Percentiles rank a stretch among this genome's conserved stretches.
Evolutionary conservation across 495 filamentous ascomycete genomes (phyloP).

Genomic region (Chaetomidium leptoderma): DNA sequence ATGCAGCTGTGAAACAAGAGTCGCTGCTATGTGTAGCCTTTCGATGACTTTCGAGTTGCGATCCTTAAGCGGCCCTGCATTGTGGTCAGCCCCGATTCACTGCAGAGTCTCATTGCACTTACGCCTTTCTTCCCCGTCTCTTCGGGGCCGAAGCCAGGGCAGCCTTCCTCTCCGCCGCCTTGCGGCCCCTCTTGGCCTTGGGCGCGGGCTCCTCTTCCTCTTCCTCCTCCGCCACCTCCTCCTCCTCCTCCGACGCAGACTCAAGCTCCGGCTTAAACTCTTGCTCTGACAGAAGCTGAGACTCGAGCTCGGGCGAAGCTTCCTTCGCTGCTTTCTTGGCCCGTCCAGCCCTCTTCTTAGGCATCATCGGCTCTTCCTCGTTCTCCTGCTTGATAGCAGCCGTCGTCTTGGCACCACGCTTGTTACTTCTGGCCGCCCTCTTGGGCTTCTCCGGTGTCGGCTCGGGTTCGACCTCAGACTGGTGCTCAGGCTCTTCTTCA

Average conservation of each 20-base stretch:
- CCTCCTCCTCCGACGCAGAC: slow-evolving; percentile 22
- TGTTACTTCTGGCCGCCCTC: slow-evolving; percentile 22
- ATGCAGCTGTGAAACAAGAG: neutral
- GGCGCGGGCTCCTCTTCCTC: slow-evolving; percentile 17
- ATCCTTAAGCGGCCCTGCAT: slow-evolving; percentile 2
- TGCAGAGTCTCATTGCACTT: neutral
- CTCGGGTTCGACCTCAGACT: slow-evolving; percentile 27
- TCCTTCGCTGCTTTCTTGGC: slow-evolving; percentile 21
- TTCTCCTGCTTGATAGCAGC: slow-evolving; percentile 18
- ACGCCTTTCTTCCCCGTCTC: slow-evolving; percentile 22
- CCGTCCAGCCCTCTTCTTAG: slow-evolving; percentile 21
- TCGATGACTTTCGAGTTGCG: neutral
- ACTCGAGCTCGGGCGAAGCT: slow-evolving; percentile 19
- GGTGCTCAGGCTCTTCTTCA: slow-evolving; percentile 23
- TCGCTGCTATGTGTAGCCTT: neutral
- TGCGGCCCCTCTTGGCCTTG: slow-evolving; percentile 31
- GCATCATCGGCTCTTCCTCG: slow-evolving; percentile 2
- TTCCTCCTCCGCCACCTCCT: slow-evolving; percentile 20
- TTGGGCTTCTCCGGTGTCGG: slow-evolving; percentile 28
- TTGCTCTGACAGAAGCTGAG: slow-evolving; percentile 9
- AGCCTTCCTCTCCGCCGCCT: slow-evolving; percentile 22
- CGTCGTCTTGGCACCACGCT: slow-evolving; percentile 12
- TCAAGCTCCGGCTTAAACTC: slow-evolving; percentile 8
- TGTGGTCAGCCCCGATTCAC: neutral
- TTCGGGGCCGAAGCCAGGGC: slow-evolving; percentile 19